A percentile compares a stretch with the other conserved stretches of the same genome.
These are phyloP conservation scores for Scleroderma citrinum DNA, from an alignment of 768 basidiomycete species.

Conservation along the genomic window DNA sequence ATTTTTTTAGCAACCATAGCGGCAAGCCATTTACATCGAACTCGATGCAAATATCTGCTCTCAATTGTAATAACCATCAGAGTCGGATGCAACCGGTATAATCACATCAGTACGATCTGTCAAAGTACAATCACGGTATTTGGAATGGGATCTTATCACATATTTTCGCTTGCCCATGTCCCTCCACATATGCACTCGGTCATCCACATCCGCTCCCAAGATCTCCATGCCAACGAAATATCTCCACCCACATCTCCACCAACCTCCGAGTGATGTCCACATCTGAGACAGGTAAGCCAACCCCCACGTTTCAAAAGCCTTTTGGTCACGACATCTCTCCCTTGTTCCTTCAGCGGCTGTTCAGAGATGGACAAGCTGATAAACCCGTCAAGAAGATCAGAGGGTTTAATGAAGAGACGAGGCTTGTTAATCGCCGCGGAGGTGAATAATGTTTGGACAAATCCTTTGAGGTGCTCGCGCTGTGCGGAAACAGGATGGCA, in stretches of 20 bases:
- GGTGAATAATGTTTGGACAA: constrained; percentile 41
- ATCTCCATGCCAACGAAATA: constrained; percentile 43
- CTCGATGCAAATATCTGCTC: no score
- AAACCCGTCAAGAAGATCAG: constrained; percentile 63
- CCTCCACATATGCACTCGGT: constrained; percentile 69
- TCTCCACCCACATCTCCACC: constrained; percentile 26
- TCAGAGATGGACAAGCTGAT: constrained; percentile 36
- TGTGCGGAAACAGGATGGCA: constrained; percentile 51
- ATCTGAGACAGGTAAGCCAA: constrained; percentile 51
- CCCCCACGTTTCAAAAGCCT: constrained; percentile 38
- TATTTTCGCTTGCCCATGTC: constrained; percentile 38
- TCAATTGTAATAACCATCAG: no score
- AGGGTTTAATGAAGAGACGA: constrained; percentile 64
- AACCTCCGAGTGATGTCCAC: constrained; percentile 52
- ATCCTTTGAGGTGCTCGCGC: constrained; percentile 35
- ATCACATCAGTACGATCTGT: no score
- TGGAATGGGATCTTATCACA: constrained; percentile 1
- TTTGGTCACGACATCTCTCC: constrained; percentile 61
- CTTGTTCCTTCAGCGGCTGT: constrained; percentile 34
- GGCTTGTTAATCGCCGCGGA: constrained; percentile 57
- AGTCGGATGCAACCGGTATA: no score
- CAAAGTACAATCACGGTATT: no score
- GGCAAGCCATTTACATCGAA: no score
- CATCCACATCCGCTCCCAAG: constrained; percentile 62
- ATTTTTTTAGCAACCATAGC: not conserved